phyloP scores from a whole-genome alignment of 805 yeast genomes.

The Candida succiphila region DNA sequence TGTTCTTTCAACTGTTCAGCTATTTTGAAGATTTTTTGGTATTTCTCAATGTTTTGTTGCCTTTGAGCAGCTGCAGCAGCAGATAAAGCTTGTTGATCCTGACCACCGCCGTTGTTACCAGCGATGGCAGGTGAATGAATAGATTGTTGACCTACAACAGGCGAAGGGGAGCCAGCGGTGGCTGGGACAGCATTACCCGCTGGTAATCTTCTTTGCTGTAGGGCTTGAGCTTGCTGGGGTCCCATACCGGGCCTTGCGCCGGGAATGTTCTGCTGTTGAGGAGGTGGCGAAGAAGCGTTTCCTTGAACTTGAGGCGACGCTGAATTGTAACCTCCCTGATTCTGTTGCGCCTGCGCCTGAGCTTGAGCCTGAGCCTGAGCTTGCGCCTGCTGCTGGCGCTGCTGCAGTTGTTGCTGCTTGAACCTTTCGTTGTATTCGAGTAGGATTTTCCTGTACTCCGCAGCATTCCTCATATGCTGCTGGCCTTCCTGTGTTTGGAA shows the following conservation, averaged over 20 bases:
- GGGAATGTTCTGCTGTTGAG: constrained; percentile 8
- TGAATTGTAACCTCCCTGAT: not conserved
- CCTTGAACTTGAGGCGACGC: no score
- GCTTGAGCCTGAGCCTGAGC: constrained; percentile 6
- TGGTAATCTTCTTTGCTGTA: constrained; percentile 1
- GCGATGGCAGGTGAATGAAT: not conserved
- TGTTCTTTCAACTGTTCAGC: constrained; percentile 40
- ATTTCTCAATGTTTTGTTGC: constrained; percentile 24
- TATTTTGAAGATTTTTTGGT: constrained; percentile 34
- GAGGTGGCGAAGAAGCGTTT: constrained; percentile 5
- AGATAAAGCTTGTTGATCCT: constrained; percentile 9
- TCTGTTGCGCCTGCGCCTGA: constrained; percentile 6
- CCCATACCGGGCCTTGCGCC: constrained; percentile 16
- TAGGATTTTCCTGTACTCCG: constrained; percentile 50
- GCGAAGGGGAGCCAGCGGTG: constrained; percentile 1
- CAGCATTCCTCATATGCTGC: constrained; percentile 53
- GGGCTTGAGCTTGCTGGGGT: constrained; percentile 3
- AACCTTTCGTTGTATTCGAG: constrained; percentile 28
- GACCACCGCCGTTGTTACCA: constrained; percentile 3
- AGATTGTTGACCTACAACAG: not conserved
- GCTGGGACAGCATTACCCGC: not conserved
- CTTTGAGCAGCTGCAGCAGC: constrained; percentile 15
- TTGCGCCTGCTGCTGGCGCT: constrained; percentile 5
- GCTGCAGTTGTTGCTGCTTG: constrained; percentile 7
- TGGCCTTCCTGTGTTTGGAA: constrained; percentile 50